Percentiles rank a stretch among this genome's conserved stretches.
Conservation (phyloP, 2,329 filamentous ascomycete genomes). For the Incumbomyces delicatus region DNA sequence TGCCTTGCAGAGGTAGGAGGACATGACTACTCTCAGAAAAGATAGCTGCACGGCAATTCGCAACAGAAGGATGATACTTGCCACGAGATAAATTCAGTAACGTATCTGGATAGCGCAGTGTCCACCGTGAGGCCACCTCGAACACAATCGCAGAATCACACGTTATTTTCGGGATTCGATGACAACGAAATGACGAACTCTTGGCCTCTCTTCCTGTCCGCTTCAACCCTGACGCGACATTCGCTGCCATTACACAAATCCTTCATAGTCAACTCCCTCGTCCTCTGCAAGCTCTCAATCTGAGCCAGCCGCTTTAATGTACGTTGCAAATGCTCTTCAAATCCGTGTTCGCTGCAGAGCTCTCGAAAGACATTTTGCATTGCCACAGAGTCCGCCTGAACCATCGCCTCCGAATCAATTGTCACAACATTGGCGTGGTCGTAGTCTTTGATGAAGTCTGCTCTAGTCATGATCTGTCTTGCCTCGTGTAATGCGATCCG, state of each 20-base stretch:
- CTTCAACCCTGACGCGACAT: too few species aligned
- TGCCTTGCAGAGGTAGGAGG: too few species aligned
- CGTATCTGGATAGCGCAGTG: too few species aligned
- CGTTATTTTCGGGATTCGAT: too few species aligned
- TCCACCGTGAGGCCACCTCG: too few species aligned
- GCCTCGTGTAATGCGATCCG: constrained; percentile 72
- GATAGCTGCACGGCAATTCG: too few species aligned
- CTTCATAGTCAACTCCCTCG: constrained; percentile 91
- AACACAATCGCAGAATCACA: too few species aligned
- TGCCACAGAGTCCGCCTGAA: constrained; percentile 85
- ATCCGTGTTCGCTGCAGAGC: constrained; percentile 67
- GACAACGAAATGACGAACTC: too few species aligned
- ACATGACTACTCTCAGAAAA: too few species aligned
- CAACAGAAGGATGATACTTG: too few species aligned
- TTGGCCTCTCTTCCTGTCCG: neutral
- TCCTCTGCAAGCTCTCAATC: constrained; percentile 87
- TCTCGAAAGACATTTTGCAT: constrained; percentile 89
- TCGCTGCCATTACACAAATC: constrained; percentile 45
- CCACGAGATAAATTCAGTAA: too few species aligned
- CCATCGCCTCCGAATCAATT: constrained; percentile 79
- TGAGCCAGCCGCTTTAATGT: constrained; percentile 75
- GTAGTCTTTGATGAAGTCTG: constrained; percentile 86
- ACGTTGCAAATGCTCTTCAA: constrained; percentile 72
- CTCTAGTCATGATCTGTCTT: constrained; percentile 86
- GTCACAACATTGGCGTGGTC: constrained; percentile 93